Evolutionary conservation across 2,329 filamentous ascomycete species (phyloP).

Genomic region (Mycosphaerella sp.): DNA sequence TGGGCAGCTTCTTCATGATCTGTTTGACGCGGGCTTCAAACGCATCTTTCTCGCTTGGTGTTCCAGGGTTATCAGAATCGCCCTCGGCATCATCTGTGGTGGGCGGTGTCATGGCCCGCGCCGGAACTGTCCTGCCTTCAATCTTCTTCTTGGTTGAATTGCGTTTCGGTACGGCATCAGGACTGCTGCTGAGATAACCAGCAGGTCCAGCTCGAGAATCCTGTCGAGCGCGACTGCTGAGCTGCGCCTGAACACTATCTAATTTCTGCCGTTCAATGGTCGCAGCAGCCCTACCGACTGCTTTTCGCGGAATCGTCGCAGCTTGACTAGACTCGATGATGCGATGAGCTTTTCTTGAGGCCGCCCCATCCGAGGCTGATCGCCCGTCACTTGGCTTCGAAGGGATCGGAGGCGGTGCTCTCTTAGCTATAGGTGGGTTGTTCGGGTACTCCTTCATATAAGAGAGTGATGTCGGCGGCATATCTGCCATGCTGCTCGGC

Average conservation of each 20-base stretch:
- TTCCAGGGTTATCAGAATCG: slow-evolving; percentile 35
- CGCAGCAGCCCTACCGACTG: slow-evolving; percentile 30
- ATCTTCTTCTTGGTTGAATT: slow-evolving; percentile 23
- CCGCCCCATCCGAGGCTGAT: slow-evolving; percentile 21
- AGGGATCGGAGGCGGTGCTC: slow-evolving; percentile 25
- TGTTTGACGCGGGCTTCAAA: slow-evolving; percentile 58
- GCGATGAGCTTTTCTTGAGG: slow-evolving; percentile 17
- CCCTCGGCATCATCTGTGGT: slow-evolving; percentile 42
- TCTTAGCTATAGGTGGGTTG: slow-evolving; percentile 29
- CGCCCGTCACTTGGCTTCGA: slow-evolving; percentile 18
- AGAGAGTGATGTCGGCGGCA: slow-evolving; percentile 24
- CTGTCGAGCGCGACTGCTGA: slow-evolving; percentile 13
- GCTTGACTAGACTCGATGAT: slow-evolving; percentile 22
- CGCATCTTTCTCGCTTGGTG: slow-evolving; percentile 37
- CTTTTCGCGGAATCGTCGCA: slow-evolving; percentile 32
- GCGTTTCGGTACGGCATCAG: slow-evolving; percentile 17
- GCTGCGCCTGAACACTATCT: slow-evolving; percentile 25
- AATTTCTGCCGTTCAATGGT: slow-evolving; percentile 30
- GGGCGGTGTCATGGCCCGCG: slow-evolving; percentile 38
- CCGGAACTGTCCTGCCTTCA: slow-evolving; percentile 19
- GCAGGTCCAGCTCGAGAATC: slow-evolving; percentile 12
- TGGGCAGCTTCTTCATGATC: slow-evolving; percentile 70
- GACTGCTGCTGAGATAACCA: slow-evolving; percentile 19
- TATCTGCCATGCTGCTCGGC: slow-evolving; percentile 9
- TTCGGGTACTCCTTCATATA: slow-evolving; percentile 49